phyloP scores from a whole-genome alignment of 2,329 filamentous ascomycete species.

The Metarhizium anisopliae region DNA sequence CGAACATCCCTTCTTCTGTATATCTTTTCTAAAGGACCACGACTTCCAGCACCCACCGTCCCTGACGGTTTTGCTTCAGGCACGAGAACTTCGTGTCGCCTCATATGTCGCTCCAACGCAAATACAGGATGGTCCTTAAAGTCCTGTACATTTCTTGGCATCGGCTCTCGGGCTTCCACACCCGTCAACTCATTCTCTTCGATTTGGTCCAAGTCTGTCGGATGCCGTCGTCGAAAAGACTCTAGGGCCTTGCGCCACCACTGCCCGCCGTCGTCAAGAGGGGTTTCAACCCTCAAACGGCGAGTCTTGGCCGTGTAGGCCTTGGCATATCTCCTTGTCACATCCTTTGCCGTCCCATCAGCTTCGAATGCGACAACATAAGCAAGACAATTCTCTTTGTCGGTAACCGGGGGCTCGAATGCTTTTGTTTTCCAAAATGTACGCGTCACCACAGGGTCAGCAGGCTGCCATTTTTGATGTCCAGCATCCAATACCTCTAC shows the following conservation, averaged over 20 bases:
- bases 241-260: conserved; percentile 48
- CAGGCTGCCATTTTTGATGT: conserved; percentile 83
- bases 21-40: conserved; percentile 61
- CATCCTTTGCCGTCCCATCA: conserved; percentile 69
- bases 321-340: conserved; percentile 81
- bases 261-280: conserved; percentile 34
- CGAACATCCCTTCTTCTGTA: conserved; percentile 78
- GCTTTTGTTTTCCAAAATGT: conserved; percentile 64
- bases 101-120: conserved; percentile 77
- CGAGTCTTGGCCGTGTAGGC: conserved; percentile 86
- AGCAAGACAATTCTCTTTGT: conserved; percentile 64
- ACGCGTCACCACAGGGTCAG: conserved; percentile 76
- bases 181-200: conserved; percentile 70
- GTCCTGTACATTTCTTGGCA: conserved; percentile 78
- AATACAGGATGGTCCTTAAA: conserved; percentile 81
- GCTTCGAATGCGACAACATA: conserved; percentile 84
- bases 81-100: conserved; percentile 71
- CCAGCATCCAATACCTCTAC: conserved; percentile 82
- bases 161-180: conserved; percentile 65
- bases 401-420: conserved; percentile 75
- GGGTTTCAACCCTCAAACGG: conserved; percentile 64
- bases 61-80: conserved; percentile 64
- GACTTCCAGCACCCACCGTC: conserved; percentile 62
- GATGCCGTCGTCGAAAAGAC: conserved; percentile 31
- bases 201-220: conserved; percentile 66